These are phyloP conservation scores for Ustilago curta DNA, from an alignment of 1,284 basidiomycete genomes.

Conservation along the genomic window DNA sequence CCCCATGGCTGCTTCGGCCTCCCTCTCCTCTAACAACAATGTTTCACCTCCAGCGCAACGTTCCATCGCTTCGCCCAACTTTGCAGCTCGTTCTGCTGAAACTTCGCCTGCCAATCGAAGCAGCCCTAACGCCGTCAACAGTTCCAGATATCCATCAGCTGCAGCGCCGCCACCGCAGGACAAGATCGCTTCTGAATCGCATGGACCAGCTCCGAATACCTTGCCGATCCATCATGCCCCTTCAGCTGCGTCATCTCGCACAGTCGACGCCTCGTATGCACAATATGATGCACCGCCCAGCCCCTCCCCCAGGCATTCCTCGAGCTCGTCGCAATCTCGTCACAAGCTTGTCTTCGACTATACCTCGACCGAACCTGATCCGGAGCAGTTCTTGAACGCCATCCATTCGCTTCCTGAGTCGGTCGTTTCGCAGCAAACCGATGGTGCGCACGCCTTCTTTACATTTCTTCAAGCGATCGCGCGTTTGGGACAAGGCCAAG, in stretches of 20 bases:
- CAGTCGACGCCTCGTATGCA: not conserved
- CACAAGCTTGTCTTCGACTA: slow-evolving; percentile 45
- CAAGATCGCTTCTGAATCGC: not conserved
- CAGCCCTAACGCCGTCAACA: slow-evolving; percentile 18
- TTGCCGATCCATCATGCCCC: not conserved
- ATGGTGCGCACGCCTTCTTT: slow-evolving; percentile 36
- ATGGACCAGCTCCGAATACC: not conserved
- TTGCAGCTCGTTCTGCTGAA: slow-evolving; percentile 19
- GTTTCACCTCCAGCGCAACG: slow-evolving; percentile 16
- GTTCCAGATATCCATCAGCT: not conserved
- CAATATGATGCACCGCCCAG: slow-evolving; percentile 9
- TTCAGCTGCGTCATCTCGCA: not conserved
- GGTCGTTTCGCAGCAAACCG: slow-evolving; percentile 30
- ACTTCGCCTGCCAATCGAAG: slow-evolving; percentile 20
- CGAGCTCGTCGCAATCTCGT: slow-evolving; percentile 16
- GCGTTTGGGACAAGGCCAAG: slow-evolving; percentile 36
- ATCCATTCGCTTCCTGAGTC: slow-evolving; percentile 15
- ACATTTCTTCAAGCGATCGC: slow-evolving; percentile 33
- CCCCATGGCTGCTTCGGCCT: slow-evolving; percentile 30
- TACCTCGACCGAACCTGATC: slow-evolving; percentile 29
- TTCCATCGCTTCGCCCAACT: slow-evolving; percentile 13
- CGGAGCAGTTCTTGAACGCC: slow-evolving; percentile 24
- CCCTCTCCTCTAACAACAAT: slow-evolving; percentile 23
- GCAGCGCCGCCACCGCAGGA: not conserved
- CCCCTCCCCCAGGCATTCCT: slow-evolving; percentile 14